Base-by-base conservation (phyloP, 2,329 filamentous ascomycete species). In the Zelopaecilomyces penicillatus region DNA sequence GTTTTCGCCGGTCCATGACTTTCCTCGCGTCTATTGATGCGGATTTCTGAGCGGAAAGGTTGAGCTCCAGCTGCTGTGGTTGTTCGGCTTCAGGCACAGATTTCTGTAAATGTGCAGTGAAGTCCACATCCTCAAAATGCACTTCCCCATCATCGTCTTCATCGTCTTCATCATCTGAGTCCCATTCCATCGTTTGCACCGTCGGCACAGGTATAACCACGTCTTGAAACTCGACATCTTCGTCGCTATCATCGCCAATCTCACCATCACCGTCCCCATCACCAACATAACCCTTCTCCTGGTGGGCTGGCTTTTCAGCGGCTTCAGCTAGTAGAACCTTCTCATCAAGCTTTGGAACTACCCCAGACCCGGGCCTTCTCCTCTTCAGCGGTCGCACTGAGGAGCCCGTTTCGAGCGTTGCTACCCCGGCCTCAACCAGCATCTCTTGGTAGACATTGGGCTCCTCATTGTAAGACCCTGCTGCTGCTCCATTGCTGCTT, bases 171-270 rank as follows among this genome's bases (percentile, higher is more conserved):
- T 73, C 70, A 7, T 73, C 73, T 0, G 70, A 72, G 31, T 74
- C 71, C 43, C 66, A 57, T 38, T 71, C 65, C 44, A 76, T 64
- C 1, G 74, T 78, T 54, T 79, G 75, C 12, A 76, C 52, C 0
- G 67, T 74, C 0, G 73, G 66, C 10, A 61, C 51, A 1, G 75
- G 74, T 3, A 75, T 52, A 4, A 59, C 52, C 2, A 77, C 70
- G 53, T 78, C 74, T 48, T 76, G 67, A 51, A 77, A 76, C 37
- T 73, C 66, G 26, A 71, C 44, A 9, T 65, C 62, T 3, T 71
- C 68, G 4, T 70, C 70, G 3, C 69, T 65, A 1, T 67, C 62
- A 2, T 62, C 64, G 1, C 62, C 63, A 0, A 59, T 56, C 5
- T 59, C 54, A 0, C 54, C 51, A 3, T 47, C 46, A 38, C 41